These are phyloP conservation scores for Penicillium bovifimosum DNA, from an alignment of 495 filamentous ascomycete species.

Conservation along the genomic window DNA sequence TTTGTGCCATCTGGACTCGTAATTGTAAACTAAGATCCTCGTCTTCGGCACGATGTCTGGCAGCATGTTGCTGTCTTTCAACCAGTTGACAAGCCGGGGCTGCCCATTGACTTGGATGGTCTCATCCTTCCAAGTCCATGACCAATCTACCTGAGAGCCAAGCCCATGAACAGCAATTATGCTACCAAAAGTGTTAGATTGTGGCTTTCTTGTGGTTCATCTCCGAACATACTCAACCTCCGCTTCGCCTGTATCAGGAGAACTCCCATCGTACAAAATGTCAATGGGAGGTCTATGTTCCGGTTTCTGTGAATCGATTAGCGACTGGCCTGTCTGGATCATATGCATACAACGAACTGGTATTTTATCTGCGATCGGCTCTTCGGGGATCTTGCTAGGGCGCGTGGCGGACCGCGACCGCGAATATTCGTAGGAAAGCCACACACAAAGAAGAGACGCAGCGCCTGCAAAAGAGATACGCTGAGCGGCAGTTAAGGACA, in stretches of 20 bases:
- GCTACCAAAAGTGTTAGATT: background rate
- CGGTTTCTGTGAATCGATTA: background rate
- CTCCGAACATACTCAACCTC: background rate
- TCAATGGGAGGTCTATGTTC: background rate
- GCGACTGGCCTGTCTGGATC: background rate
- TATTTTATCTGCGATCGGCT: background rate
- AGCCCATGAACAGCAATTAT: constrained; percentile 2
- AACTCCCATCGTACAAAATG: background rate
- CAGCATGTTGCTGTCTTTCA: constrained; percentile 1
- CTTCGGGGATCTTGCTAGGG: background rate
- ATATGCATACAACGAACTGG: background rate
- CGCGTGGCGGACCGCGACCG: background rate
- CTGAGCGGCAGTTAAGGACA: background rate
- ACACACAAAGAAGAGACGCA: background rate
- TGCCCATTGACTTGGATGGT: background rate
- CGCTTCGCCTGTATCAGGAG: background rate
- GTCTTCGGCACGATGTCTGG: background rate
- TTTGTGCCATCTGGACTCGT: constrained; percentile 1
- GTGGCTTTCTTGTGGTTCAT: background rate
- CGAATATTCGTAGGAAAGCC: background rate
- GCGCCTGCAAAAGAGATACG: background rate
- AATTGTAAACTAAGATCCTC: background rate
- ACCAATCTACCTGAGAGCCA: constrained; percentile 2
- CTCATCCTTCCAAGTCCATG: constrained; percentile 4
- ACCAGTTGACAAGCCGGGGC: constrained; percentile 2